Conservation (phyloP, 2,329 filamentous ascomycete genomes). For the Rhinocladiella similis region DNA sequence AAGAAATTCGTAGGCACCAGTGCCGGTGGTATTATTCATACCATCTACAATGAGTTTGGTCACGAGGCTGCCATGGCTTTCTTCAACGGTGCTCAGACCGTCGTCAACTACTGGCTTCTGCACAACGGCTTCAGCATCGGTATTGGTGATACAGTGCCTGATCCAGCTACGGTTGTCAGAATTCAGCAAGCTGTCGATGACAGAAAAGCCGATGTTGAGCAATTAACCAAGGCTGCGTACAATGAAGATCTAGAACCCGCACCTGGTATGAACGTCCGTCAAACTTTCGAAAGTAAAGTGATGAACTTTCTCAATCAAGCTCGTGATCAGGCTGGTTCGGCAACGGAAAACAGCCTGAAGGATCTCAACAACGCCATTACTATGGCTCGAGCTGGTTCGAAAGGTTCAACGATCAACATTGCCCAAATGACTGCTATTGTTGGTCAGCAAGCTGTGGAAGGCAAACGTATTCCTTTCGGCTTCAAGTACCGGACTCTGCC, state of each 20-base stretch:
- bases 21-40: conserved; percentile 87
- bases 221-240: conserved; percentile 75
- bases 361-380: conserved; percentile 94
- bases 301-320: conserved; percentile 91
- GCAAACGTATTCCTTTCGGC: conserved; percentile 97
- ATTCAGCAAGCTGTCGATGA: conserved; percentile 79
- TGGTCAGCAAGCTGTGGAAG: conserved; percentile 96
- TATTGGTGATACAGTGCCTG: conserved; percentile 96
- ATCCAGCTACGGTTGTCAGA: conserved; percentile 77
- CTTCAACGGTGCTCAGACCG: conserved; percentile 91
- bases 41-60: conserved; percentile 94
- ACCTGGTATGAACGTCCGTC: conserved; percentile 97
- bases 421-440: conserved; percentile 99
- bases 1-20: conserved; percentile 95
- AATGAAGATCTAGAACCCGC: conserved; percentile 86
- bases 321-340: conserved; percentile 93
- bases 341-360: conserved; percentile 88
- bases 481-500: conserved; percentile 98
- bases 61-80: conserved; percentile 85
- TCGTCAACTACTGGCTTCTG: conserved; percentile 95
- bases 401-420: conserved; percentile 98
- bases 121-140: conserved; percentile 97
- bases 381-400: conserved; percentile 95
- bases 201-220: conserved; percentile 78
- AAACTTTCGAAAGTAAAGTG: conserved; percentile 97